Evolutionary conservation across 306 rosid genomes (phyloP).

Genomic region (Trifolium pratense): DNA sequence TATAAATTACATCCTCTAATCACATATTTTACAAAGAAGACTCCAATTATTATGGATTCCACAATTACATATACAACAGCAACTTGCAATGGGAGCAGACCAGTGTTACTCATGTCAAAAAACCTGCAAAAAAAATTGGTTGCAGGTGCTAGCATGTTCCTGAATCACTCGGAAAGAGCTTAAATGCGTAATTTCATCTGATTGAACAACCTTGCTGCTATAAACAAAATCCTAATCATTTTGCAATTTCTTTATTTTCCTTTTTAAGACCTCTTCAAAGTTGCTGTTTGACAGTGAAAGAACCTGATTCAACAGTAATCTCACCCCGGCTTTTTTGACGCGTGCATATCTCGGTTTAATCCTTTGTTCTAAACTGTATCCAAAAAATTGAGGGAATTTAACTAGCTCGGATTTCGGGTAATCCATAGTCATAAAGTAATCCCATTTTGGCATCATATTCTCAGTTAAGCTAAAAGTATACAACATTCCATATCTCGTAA

Average conservation of each 20-base stretch:
- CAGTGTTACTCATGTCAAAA: conserved; percentile 8
- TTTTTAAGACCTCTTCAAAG: conserved; percentile 56
- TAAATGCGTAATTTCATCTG: conserved; percentile 1
- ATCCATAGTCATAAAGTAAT: conserved; percentile 76
- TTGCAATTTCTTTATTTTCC: conserved; percentile 62
- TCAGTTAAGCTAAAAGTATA: conserved; percentile 74
- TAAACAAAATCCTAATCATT: conserved; percentile 34
- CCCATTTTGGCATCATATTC: conserved; percentile 82
- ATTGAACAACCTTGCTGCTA: conserved; percentile 33
- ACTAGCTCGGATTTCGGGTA: conserved; percentile 73
- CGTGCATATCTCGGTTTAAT: conserved; percentile 83
- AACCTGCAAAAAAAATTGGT: neutral
- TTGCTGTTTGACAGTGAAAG: conserved; percentile 63
- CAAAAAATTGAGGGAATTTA: conserved; percentile 87
- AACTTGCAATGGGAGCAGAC: conserved; percentile 19
- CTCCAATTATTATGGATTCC: conserved; percentile 21
- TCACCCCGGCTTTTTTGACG: conserved; percentile 63
- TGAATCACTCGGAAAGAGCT: neutral
- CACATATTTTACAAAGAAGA: neutral
- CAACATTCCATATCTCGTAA: conserved; percentile 77
- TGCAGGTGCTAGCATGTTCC: conserved; percentile 26
- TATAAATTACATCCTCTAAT: conserved; percentile 7
- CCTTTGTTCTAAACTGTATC: conserved; percentile 80
- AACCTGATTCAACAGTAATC: conserved; percentile 74
- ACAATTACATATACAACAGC: conserved; percentile 12